A percentile compares a stretch with the other conserved stretches of the same genome.
Conservation (phyloP, 768 basidiomycete species). For the Amanita phalloides region DNA sequence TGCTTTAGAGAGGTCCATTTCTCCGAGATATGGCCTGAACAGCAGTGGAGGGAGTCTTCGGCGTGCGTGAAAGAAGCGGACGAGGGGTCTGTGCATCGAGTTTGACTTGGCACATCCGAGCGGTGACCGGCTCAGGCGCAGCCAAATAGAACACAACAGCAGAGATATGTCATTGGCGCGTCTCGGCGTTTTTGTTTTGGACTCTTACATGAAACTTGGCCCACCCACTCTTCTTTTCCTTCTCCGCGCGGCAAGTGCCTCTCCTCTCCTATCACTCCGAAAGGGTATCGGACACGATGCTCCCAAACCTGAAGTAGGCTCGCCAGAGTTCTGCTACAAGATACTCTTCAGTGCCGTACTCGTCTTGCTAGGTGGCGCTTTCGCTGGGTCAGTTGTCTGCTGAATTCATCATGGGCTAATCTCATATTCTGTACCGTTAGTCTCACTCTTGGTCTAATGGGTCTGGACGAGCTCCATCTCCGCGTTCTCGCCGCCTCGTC, state of each 20-base stretch:
- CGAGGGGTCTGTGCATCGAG: too few relatives aligned
- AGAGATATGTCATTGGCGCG: not conserved
- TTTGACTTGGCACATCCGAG: too few relatives aligned
- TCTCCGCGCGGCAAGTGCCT: not conserved
- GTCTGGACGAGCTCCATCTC: conserved; percentile 83
- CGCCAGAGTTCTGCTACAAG: conserved; percentile 68
- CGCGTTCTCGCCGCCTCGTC: conserved; percentile 78
- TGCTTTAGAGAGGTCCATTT: not conserved
- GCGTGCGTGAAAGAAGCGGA: not conserved
- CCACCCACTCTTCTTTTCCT: conserved; percentile 1
- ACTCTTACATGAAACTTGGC: not conserved
- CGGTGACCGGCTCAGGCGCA: too few relatives aligned
- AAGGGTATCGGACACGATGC: conserved; percentile 2
- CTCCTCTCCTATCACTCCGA: not conserved
- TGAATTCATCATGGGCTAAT: not conserved
- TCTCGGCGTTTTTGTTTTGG: not conserved
- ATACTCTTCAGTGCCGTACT: conserved; percentile 53
- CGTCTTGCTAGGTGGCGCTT: conserved; percentile 82
- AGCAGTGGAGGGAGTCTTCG: not conserved
- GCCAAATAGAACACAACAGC: not conserved
- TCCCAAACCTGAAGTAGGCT: conserved; percentile 24
- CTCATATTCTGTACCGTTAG: conserved; percentile 22
- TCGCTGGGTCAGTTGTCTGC: conserved; percentile 62
- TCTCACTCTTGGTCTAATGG: conserved; percentile 88
- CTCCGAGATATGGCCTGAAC: not conserved